Evolutionary conservation across 1,284 basidiomycete species (phyloP).

Genomic region (Ceratobasidium theobromae): DNA sequence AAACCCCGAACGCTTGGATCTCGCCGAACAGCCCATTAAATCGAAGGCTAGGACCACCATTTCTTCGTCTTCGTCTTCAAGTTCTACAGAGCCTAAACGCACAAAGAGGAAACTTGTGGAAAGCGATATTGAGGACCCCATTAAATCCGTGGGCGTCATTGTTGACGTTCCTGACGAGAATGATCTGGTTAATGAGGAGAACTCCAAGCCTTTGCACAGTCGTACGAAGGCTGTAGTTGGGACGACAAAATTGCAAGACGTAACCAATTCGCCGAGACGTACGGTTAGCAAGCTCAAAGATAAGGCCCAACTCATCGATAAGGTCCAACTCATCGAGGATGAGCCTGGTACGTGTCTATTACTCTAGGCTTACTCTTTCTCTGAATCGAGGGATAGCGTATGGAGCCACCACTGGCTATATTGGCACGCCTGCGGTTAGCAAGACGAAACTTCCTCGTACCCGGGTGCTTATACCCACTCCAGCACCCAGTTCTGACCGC

Average conservation of each 20-base stretch:
- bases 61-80: background rate
- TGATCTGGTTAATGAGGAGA: slow-evolving; percentile 10
- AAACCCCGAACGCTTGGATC: too few species aligned
- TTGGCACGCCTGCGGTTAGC: slow-evolving; percentile 4
- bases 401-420: background rate
- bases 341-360: slow-evolving; percentile 1
- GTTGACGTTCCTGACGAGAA: slow-evolving; percentile 22
- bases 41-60: background rate
- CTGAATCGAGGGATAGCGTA: background rate
- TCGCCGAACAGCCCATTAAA: too few species aligned
- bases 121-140: slow-evolving; percentile 13
- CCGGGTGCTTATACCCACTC: slow-evolving; percentile 21
- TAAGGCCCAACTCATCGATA: slow-evolving; percentile 20
- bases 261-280: slow-evolving; percentile 34
- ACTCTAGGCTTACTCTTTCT: background rate
- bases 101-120: slow-evolving; percentile 18
- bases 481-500: background rate
- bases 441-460: slow-evolving; percentile 11
- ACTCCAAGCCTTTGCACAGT: background rate
- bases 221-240: background rate
- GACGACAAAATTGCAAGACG: slow-evolving; percentile 22
- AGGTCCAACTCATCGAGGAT: slow-evolving; percentile 19
- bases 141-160: slow-evolving; percentile 15
- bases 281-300: slow-evolving; percentile 6
- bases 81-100: slow-evolving; percentile 23